Evolutionary conservation across 2,329 filamentous ascomycete genomes (phyloP).

Genomic region (Leptographium lundbergii): DNA sequence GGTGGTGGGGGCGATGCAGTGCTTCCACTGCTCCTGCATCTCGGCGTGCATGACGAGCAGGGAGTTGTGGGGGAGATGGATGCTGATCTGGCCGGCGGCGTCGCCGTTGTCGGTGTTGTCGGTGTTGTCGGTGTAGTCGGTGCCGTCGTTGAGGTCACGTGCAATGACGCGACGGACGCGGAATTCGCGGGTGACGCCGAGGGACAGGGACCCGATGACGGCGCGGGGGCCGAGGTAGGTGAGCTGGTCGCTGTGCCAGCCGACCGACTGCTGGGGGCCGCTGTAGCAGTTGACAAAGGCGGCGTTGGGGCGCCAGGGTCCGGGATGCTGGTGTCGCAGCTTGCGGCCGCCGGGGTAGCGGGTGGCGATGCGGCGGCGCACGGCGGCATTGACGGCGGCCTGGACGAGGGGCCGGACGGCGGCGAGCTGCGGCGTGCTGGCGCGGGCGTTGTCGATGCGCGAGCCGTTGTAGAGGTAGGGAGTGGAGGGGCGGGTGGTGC

Average conservation of each 20-base stretch:
- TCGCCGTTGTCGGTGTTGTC: conserved; percentile 29
- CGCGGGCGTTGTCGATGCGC: conserved; percentile 60
- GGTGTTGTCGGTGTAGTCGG: conserved; percentile 21
- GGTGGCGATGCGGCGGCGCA: conserved; percentile 55
- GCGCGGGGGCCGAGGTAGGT: conserved; percentile 85
- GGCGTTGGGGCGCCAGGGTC: conserved; percentile 71
- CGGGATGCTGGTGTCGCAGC: conserved; percentile 62
- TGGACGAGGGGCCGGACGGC: conserved; percentile 59
- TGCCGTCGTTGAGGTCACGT: conserved; percentile 24
- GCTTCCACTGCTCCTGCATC: conserved; percentile 97
- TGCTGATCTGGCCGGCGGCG: conserved; percentile 72
- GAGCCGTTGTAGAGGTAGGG: conserved; percentile 73
- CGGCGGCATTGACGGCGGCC: conserved; percentile 62
- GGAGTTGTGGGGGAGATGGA: conserved; percentile 90
- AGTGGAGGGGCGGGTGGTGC: background rate
- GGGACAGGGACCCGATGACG: conserved; percentile 77
- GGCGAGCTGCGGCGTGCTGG: conserved; percentile 61
- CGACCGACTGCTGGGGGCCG: conserved; percentile 69
- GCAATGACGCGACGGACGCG: conserved; percentile 68
- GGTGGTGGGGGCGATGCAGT: conserved; percentile 62
- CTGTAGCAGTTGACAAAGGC: conserved; percentile 93
- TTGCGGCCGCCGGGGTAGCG: conserved; percentile 60
- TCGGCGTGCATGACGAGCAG: conserved; percentile 92
- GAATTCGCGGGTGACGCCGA: conserved; percentile 90
- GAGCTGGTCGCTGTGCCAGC: conserved; percentile 85